These are phyloP conservation scores for Phragmites australis DNA, from an alignment of 176 grass and related monocot genomes.

Conservation along the genomic window DNA sequence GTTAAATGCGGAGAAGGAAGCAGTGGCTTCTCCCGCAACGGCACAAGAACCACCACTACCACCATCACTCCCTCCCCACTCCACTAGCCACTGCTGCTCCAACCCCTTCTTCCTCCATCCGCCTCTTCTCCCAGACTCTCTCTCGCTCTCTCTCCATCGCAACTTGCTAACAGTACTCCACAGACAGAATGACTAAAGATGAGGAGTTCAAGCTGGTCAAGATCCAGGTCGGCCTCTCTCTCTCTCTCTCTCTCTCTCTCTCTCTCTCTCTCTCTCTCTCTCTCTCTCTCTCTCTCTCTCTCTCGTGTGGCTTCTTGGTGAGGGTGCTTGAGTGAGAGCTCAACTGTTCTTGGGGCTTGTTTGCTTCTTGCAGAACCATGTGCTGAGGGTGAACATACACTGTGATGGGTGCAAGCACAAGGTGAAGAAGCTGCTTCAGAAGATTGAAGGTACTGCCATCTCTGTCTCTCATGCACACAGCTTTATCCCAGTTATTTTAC, in stretches of 20 bases:
- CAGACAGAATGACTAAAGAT: constrained; percentile 71
- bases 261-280: background rate
- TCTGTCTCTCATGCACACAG: background rate
- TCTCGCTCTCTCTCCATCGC: background rate
- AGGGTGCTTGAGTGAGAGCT: constrained; percentile 29
- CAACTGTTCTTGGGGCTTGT: constrained; percentile 33
- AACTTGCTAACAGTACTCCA: constrained; percentile 40
- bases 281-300: too few relatives aligned
- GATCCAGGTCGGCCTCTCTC: constrained; percentile 66
- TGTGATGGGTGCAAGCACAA: constrained; percentile 94
- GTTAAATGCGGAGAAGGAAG: constrained; percentile 32
- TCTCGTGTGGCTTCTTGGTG: background rate
- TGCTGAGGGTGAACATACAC: constrained; percentile 97
- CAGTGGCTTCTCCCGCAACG: constrained; percentile 46
- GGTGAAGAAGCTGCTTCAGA: constrained; percentile 95
- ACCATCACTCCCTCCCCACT: constrained; percentile 30
- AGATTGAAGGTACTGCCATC: constrained; percentile 77
- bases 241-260: constrained; percentile 5
- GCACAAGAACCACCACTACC: constrained; percentile 49
- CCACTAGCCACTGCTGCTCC: constrained; percentile 34
- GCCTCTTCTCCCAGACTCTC: background rate
- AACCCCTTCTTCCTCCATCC: background rate
- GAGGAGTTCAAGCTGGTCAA: constrained; percentile 98
- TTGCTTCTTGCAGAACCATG: constrained; percentile 71
- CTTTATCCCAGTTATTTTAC: background rate